Evolutionary conservation across 2,329 filamentous ascomycete genomes (phyloP), one percentile per base, ranked within the genome.

Genomic region (Colletotrichum sp.): DNA sequence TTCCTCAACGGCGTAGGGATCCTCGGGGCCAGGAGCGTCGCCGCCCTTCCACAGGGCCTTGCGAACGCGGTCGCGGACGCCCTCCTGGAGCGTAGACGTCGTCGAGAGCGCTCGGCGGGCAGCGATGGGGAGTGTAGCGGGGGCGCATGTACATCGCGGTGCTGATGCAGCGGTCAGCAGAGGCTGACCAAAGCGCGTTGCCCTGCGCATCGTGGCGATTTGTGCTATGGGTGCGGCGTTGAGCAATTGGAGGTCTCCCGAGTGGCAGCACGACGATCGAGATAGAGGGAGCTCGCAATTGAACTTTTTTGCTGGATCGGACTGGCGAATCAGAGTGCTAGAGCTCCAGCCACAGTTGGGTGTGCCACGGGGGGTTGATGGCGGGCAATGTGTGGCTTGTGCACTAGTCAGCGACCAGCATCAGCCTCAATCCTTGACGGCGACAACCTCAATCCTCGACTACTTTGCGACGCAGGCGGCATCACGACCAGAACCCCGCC

Each of bases 131-230:
- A 76, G 39, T 77, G 71, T 75, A 36, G 68, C 71, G 26, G 81
- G 77, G 72, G 81, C 71, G 59, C 74, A 76, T 64, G 66, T 36
- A 71, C 75, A 76, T 5, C 57, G 44, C 6, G 66, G 67, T 28
- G 49, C 26, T 36, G 65, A 26, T 79, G 81, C 70, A 85, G 79
- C 77, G 79, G 81, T 77, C 80, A 77, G 80, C 6, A 87, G 80
- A 6, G 86, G 80, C 49, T 83, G 81, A 80, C 82, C 81, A 77
- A 84, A 78, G 78, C 84, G 81, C 73, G 85, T 80, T 86, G 88
- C 83, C 82, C 87, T 85, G 75, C 86, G 81, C 86, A 89, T 88
- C 78, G 77, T 82, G 77, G 62, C 28, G 57, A 15, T 8, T 55
- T 21, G 67, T 26, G 55, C 7, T 59, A 32, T 30, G 57, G 26